Evolutionary conservation across 345 rosid species (phyloP).

Genomic region (Murraya koenigii): DNA sequence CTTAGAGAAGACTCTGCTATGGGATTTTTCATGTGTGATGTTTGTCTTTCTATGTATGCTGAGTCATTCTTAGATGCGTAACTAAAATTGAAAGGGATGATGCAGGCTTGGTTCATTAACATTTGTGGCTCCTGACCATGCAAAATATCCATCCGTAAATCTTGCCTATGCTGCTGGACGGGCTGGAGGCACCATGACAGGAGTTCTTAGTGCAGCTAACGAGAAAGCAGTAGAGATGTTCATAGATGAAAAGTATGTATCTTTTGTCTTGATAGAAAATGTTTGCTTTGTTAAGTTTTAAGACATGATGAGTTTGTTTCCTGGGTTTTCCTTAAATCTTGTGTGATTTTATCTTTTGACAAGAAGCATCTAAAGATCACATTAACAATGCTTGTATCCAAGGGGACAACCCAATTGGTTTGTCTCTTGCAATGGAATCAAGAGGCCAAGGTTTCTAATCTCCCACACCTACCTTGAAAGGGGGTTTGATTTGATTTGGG

Average conservation of each 20-base stretch:
- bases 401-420: no score
- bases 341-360: not conserved
- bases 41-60: not conserved
- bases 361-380: not conserved
- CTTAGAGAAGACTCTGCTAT: not conserved
- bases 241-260: conserved; percentile 71
- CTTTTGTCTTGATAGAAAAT: conserved; percentile 6
- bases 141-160: conserved; percentile 92
- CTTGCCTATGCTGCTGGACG: conserved; percentile 97
- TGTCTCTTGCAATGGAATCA: no score
- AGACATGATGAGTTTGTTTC: not conserved
- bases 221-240: conserved; percentile 89
- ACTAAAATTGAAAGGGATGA: conserved; percentile 4
- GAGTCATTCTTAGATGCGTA: not conserved
- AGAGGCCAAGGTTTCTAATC: no score
- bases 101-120: conserved; percentile 90
- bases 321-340: not conserved
- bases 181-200: conserved; percentile 99
- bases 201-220: conserved; percentile 95
- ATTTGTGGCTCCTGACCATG: conserved; percentile 80
- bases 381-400: no score
- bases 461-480: no score
- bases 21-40: not conserved
- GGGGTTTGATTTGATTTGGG: no score
- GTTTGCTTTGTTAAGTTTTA: not conserved